Evolutionary conservation across 495 filamentous ascomycete species (phyloP).

Genomic region (Penicillium canariense): DNA sequence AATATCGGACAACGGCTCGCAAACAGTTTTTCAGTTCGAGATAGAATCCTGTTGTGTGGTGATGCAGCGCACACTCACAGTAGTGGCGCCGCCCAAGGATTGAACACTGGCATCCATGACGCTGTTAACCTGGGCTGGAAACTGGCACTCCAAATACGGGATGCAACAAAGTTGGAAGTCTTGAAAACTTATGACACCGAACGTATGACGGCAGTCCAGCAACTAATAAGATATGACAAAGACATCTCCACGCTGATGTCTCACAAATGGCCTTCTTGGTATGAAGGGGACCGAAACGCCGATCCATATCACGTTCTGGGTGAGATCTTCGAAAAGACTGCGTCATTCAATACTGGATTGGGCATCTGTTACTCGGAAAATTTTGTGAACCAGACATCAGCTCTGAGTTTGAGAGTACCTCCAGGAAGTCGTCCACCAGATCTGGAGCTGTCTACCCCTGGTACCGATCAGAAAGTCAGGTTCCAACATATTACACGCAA

Average conservation of each 20-base stretch:
- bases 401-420: no score
- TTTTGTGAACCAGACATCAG: neutral
- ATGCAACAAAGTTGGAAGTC: conserved; percentile 26
- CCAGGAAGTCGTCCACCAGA: neutral
- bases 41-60: conserved; percentile 45
- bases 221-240: conserved; percentile 49
- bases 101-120: conserved; percentile 53
- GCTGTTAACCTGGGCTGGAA: conserved; percentile 51
- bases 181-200: conserved; percentile 44
- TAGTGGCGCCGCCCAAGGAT: conserved; percentile 49
- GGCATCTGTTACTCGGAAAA: neutral
- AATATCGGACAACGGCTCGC: conserved; percentile 54
- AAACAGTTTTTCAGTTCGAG: conserved; percentile 34
- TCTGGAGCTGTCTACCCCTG: neutral
- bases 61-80: conserved; percentile 51
- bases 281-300: neutral
- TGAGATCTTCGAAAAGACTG: neutral
- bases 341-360: neutral
- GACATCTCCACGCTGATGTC: conserved; percentile 12
- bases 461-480: neutral
- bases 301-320: neutral
- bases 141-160: conserved; percentile 37
- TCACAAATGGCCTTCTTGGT: no score
- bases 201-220: conserved; percentile 37
- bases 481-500: neutral